Base-by-base conservation (phyloP, 2,329 filamentous ascomycete genomes). In the Aureobasidium sp. region DNA sequence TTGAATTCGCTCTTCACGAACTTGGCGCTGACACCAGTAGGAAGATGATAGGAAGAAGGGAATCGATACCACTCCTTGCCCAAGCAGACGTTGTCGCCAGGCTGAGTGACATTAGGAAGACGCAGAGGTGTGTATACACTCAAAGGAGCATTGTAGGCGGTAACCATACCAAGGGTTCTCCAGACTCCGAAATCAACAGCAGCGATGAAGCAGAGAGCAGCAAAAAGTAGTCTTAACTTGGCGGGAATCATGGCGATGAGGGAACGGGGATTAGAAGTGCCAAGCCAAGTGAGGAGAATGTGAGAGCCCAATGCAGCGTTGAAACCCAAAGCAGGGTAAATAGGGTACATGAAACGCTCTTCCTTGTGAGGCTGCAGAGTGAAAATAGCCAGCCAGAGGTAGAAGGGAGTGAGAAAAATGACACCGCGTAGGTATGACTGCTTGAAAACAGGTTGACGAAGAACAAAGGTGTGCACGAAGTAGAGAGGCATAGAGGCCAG, bases 21-120 rank as follows among this genome's bases (percentile, higher is more conserved):
- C 68, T 94, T 96, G 68, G 90, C 88, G 66, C 84, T 87, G 79
- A 94, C 89, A 55, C 85, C 83, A n/a, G 86, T 79, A 0, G 94
- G 93, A 3, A 99, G 80, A 72, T 94, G 91, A 77, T 91, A 97
- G 0, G 92, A 95, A 0, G 89, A 93, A 1, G 94, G 93, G 72
- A 97, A 97, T 39, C 94, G 89, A 74, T 99, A 97, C 94, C 94
- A 99, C 72, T 99, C 94, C 73, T 97, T 99, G 32, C 90, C 91
- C 42, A 96, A 84, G 73, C 94, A 99, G 2, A 99, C 84, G 20
- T 81, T 86, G 65, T 90, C 87, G 17, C 87, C 89, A 1, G 77
- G 72, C 0, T 77, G 74, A 2, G 84, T 82, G 6, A 89, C 68
- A 0, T 78, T 81, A 9, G 77, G 70, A 15, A 80, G 80, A 52